Evolutionary conservation across 2,329 filamentous ascomycete species (phyloP).

Genomic region (Microcyclosporella mali): DNA sequence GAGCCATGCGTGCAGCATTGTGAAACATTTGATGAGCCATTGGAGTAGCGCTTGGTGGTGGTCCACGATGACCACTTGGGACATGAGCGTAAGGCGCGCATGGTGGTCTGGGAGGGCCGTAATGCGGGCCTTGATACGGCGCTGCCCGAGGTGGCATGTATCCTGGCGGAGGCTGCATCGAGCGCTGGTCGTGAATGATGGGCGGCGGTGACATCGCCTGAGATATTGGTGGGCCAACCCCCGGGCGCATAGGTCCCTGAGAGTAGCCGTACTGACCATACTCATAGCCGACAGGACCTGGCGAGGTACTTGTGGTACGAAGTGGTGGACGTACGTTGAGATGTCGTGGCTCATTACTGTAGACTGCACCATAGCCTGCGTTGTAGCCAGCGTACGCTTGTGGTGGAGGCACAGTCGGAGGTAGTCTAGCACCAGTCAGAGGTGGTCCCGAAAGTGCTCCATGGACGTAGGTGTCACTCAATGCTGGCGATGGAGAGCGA

Average conservation of each 20-base stretch:
- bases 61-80: slow-evolving; percentile 20
- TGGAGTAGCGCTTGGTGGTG: slow-evolving; percentile 20
- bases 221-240: slow-evolving; percentile 17
- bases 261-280: slow-evolving; percentile 25
- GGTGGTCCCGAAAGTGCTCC: slow-evolving; percentile 25
- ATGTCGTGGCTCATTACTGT: slow-evolving; percentile 17
- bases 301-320: slow-evolving; percentile 22
- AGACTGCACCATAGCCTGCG: slow-evolving; percentile 23
- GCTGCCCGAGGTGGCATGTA: slow-evolving; percentile 8
- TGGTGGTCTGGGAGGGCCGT: slow-evolving; percentile 18
- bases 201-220: slow-evolving; percentile 15
- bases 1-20: slow-evolving; percentile 30
- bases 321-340: slow-evolving; percentile 24
- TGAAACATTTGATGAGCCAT: slow-evolving; percentile 31
- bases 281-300: slow-evolving; percentile 19
- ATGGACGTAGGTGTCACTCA: slow-evolving; percentile 36
- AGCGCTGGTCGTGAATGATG: slow-evolving; percentile 15
- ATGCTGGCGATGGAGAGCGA: slow-evolving; percentile 39
- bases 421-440: slow-evolving; percentile 18
- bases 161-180: slow-evolving; percentile 14
- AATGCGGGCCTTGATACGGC: slow-evolving; percentile 13
- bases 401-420: slow-evolving; percentile 17
- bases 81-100: slow-evolving; percentile 19
- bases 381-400: slow-evolving; percentile 28
- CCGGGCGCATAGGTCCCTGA: slow-evolving; percentile 19